Percentiles rank a stretch among this genome's conserved stretches.
These are phyloP conservation scores for Candida maltosa DNA, from an alignment of 805 yeast species.

Conservation along the genomic window DNA sequence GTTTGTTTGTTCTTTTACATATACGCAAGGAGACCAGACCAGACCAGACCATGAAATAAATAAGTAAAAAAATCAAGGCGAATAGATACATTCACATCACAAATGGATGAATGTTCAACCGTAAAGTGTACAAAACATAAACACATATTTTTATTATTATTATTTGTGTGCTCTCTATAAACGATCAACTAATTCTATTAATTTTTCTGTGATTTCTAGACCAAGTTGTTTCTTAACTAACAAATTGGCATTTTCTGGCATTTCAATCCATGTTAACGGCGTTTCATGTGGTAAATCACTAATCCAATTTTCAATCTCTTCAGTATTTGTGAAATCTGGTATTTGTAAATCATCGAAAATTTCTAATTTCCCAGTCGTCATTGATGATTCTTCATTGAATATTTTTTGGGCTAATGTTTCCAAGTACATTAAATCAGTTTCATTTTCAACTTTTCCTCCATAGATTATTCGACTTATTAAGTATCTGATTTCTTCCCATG, in stretches of 20 bases:
- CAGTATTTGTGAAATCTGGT: slow-evolving; percentile 46
- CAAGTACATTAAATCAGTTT: slow-evolving; percentile 38
- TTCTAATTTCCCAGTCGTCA: slow-evolving; percentile 11
- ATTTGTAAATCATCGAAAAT: slow-evolving; percentile 27
- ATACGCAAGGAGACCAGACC: too few species aligned
- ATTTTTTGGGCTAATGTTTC: slow-evolving; percentile 28
- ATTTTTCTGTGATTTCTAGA: slow-evolving; percentile 12
- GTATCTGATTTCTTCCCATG: slow-evolving; percentile 52
- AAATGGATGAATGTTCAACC: too few species aligned
- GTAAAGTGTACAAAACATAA: too few species aligned
- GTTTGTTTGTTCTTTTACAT: too few species aligned
- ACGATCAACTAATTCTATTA: slow-evolving; percentile 6
- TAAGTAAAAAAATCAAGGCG: too few species aligned
- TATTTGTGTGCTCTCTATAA: too few species aligned
- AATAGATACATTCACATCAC: too few species aligned
- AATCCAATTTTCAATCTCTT: slow-evolving; percentile 48
- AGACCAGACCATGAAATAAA: too few species aligned
- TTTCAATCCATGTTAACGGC: slow-evolving; percentile 53
- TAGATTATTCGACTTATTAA: slow-evolving; percentile 56
- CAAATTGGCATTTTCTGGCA: slow-evolving; percentile 42
- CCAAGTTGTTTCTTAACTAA: slow-evolving; percentile 22
- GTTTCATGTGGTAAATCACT: slow-evolving; percentile 47
- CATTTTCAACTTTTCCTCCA: slow-evolving; percentile 59
- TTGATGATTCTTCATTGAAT: slow-evolving; percentile 30
- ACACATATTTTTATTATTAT: too few species aligned